Conservation (phyloP, 352 stramenopile genomes). For the Albugo candida region DNA sequence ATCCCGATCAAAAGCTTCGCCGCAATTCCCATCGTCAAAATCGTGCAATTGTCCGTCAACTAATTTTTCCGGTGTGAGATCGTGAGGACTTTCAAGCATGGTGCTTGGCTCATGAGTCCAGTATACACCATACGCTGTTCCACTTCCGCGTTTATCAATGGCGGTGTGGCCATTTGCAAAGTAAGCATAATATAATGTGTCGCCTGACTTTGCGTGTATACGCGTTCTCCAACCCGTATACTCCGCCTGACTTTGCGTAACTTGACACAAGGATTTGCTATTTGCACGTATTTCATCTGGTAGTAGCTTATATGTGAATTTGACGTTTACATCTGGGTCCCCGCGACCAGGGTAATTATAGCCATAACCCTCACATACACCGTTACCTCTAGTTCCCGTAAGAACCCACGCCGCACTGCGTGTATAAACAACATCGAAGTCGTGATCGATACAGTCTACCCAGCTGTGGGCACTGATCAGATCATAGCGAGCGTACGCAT, state of each 20-base stretch:
- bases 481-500: no score
- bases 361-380: slow-evolving; percentile 36
- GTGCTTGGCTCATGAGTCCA: slow-evolving; percentile 23
- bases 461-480: slow-evolving; percentile 24
- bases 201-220: slow-evolving; percentile 17
- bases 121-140: slow-evolving; percentile 39
- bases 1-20: slow-evolving; percentile 19
- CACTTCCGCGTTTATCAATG: slow-evolving; percentile 32
- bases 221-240: slow-evolving; percentile 32
- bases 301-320: slow-evolving; percentile 33
- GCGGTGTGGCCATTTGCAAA: slow-evolving; percentile 37
- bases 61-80: slow-evolving; percentile 30
- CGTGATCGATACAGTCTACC: slow-evolving; percentile 54
- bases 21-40: slow-evolving; percentile 48
- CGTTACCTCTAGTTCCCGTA: slow-evolving; percentile 17
- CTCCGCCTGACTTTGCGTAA: slow-evolving; percentile 8
- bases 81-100: slow-evolving; percentile 20
- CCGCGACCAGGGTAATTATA: slow-evolving; percentile 40
- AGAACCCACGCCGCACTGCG: slow-evolving; percentile 32
- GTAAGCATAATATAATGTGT: slow-evolving; percentile 40
- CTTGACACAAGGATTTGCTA: slow-evolving; percentile 14
- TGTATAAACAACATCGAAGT: slow-evolving; percentile 34
- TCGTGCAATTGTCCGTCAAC: slow-evolving; percentile 42
- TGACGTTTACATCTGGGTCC: slow-evolving; percentile 16
- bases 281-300: slow-evolving; percentile 19